Evolutionary conservation across 306 rosid genomes (phyloP).

Genomic region (Purshia tridentata): DNA sequence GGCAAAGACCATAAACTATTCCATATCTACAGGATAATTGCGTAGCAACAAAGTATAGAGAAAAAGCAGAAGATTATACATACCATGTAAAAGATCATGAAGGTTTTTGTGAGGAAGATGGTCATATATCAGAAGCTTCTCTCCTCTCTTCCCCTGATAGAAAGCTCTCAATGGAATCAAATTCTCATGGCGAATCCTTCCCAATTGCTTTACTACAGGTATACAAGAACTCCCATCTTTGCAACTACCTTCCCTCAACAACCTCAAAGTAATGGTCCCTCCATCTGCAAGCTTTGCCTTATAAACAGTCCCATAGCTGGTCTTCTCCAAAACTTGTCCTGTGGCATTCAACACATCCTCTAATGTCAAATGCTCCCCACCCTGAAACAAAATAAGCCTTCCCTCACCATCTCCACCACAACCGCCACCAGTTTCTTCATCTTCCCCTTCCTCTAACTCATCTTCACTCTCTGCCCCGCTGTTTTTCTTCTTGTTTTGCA

Average conservation of each 20-base stretch:
- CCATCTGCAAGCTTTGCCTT: conserved; percentile 98
- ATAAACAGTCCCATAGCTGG: conserved; percentile 88
- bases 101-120: conserved; percentile 69
- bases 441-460: conserved; percentile 78
- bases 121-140: conserved; percentile 91
- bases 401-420: conserved; percentile 52
- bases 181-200: conserved; percentile 86
- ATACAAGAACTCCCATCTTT: conserved; percentile 75
- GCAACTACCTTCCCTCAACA: conserved; percentile 92
- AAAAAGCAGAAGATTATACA: conserved; percentile 17
- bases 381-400: conserved; percentile 86
- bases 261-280: conserved; percentile 78
- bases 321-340: conserved; percentile 97
- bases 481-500: conserved; percentile 82
- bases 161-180: conserved; percentile 95
- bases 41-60: conserved; percentile 6
- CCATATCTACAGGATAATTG: conserved; percentile 8
- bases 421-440: conserved; percentile 42
- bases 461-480: conserved; percentile 71
- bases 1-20: conserved; percentile 12
- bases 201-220: conserved; percentile 76
- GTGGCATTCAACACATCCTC: conserved; percentile 97
- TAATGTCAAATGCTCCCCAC: conserved; percentile 88
- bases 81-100: conserved; percentile 88
- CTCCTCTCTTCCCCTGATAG: conserved; percentile 96